A percentile compares a stretch with the other conserved stretches of the same genome.
Evolutionary conservation across 495 filamentous ascomycete species (phyloP).

Genomic region (Aspergillus haitiensis): DNA sequence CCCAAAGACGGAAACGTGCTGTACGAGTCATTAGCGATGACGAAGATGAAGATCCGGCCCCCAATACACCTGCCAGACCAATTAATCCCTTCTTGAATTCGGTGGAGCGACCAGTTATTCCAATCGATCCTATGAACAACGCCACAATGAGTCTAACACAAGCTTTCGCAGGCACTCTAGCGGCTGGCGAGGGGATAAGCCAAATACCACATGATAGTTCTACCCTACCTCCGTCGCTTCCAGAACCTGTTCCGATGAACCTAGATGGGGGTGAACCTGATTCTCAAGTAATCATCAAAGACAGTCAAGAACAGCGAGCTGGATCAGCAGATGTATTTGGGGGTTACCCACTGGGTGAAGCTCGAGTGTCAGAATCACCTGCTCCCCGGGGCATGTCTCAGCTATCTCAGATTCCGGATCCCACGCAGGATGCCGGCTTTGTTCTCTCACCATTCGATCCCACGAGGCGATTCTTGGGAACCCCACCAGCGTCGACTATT

Average conservation of each 20-base stretch:
- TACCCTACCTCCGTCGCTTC: slow-evolving; percentile 48
- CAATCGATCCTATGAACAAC: slow-evolving; percentile 52
- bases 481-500: slow-evolving; percentile 62
- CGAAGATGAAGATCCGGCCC: slow-evolving; percentile 48
- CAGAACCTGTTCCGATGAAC: slow-evolving; percentile 52
- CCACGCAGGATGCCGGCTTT: slow-evolving; percentile 86
- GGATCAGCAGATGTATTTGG: slow-evolving; percentile 33
- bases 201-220: slow-evolving; percentile 39
- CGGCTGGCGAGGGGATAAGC: slow-evolving; percentile 51
- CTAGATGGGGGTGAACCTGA: slow-evolving; percentile 47
- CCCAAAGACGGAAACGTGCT: slow-evolving; percentile 38
- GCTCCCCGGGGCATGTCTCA: slow-evolving; percentile 53
- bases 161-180: slow-evolving; percentile 90
- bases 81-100: slow-evolving; percentile 30
- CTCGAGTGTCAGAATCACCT: slow-evolving; percentile 45
- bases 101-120: slow-evolving; percentile 49
- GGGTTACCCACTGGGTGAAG: slow-evolving; percentile 33
- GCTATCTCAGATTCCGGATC: slow-evolving; percentile 64
- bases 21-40: slow-evolving; percentile 51
- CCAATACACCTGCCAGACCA: slow-evolving; percentile 38
- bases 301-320: slow-evolving; percentile 57
- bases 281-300: slow-evolving; percentile 59
- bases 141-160: slow-evolving; percentile 79
- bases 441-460: slow-evolving; percentile 56
- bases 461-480: slow-evolving; percentile 58